phyloP scores from a whole-genome alignment of 2,329 filamentous ascomycete genomes.

The Sclerotinia trifoliorum region DNA sequence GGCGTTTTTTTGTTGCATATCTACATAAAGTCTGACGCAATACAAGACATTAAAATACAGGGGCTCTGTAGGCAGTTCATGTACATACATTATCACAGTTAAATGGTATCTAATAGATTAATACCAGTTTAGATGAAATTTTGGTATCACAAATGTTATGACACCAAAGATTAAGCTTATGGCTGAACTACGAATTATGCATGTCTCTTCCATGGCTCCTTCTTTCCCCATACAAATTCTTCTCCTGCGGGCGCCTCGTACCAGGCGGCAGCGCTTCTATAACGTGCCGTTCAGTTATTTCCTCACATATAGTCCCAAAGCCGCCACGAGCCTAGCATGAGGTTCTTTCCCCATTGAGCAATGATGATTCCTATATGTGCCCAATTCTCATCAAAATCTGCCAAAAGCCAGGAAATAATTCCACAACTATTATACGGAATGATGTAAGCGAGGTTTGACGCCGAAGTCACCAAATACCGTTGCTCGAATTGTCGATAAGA shows the following conservation, averaged over 20 bases:
- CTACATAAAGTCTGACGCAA: not conserved
- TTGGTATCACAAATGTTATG: not conserved
- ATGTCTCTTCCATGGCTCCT: not conserved
- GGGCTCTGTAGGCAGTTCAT: not conserved
- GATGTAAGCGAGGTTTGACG: not conserved
- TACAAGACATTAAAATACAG: not conserved
- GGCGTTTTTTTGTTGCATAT: slow-evolving; percentile 4
- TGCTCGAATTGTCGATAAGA: not conserved
- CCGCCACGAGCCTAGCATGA: not conserved
- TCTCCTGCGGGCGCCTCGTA: not conserved
- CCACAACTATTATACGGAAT: not conserved
- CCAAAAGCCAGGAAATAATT: not conserved
- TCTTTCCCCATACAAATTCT: not conserved
- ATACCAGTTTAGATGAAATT: not conserved
- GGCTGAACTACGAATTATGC: not conserved
- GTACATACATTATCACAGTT: not conserved
- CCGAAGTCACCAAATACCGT: too few relatives aligned
- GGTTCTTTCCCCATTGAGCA: too few relatives aligned
- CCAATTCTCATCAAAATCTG: not conserved
- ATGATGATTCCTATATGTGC: not conserved
- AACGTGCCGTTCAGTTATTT: not conserved
- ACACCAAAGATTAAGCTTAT: not conserved
- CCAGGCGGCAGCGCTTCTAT: too few relatives aligned
- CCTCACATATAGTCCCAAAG: not conserved
- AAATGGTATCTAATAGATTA: not conserved